Conservation (phyloP, 2,329 filamentous ascomycete genomes). For the Gaeumannomyces tritici region DNA sequence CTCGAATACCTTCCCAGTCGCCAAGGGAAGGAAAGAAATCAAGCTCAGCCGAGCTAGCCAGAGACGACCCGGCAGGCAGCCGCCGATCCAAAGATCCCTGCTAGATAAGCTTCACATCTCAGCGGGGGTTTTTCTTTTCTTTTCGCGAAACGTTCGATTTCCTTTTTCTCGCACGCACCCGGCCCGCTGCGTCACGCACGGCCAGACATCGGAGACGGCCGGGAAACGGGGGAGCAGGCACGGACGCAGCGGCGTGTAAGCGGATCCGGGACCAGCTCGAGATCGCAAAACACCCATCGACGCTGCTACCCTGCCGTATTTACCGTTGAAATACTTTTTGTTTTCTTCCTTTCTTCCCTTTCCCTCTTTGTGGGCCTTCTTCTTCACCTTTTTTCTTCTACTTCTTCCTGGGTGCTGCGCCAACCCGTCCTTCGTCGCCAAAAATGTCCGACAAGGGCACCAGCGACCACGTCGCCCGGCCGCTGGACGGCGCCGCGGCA, state of each 20-base stretch:
- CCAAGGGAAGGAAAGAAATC: too few species aligned
- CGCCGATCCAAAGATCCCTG: neutral
- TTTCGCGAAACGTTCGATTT: neutral
- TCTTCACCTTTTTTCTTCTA: neutral
- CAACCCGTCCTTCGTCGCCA: neutral
- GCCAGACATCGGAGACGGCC: neutral
- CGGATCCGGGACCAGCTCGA: neutral
- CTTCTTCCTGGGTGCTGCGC: neutral
- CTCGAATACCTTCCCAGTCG: too few species aligned
- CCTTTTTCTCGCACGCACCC: too few species aligned
- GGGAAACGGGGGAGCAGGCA: neutral
- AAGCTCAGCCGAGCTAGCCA: too few species aligned
- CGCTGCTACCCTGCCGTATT: neutral
- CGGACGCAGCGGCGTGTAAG: neutral
- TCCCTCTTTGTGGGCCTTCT: neutral
- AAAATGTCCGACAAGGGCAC: neutral
- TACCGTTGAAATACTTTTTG: too few species aligned
- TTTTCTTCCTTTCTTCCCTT: too few species aligned
- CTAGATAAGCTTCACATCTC: neutral
- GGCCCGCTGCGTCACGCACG: neutral
- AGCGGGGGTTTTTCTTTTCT: too few species aligned
- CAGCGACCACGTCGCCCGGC: neutral
- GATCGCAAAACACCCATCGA: neutral
- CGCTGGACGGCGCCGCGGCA: too few species aligned
- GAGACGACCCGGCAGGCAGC: too few species aligned